These are phyloP conservation scores for Saitozyma sp. DNA, from an alignment of 768 basidiomycete genomes.

Conservation along the genomic window DNA sequence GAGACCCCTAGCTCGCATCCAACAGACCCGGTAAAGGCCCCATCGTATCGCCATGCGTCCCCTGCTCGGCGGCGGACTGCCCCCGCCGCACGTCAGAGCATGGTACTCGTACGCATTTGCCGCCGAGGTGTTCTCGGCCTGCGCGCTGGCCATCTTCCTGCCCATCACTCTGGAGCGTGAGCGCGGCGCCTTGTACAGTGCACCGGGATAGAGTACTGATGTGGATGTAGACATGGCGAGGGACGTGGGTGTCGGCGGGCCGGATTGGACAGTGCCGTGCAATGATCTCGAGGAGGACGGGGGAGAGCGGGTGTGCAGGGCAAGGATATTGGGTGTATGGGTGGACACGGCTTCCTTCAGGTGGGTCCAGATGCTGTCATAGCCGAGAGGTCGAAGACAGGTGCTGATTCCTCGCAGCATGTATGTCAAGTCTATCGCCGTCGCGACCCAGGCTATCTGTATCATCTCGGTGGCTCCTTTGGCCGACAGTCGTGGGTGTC, in stretches of 20 bases:
- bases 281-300: constrained; percentile 31
- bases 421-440: constrained; percentile 82
- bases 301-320: constrained; percentile 66
- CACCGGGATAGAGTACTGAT: constrained; percentile 32
- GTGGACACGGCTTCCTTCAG: constrained; percentile 90
- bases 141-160: constrained; percentile 44
- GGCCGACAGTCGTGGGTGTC: constrained; percentile 77
- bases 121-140: constrained; percentile 45
- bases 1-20: no score
- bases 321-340: constrained; percentile 79
- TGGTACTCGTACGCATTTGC: constrained; percentile 48
- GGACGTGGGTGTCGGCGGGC: constrained; percentile 78
- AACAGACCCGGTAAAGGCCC: no score
- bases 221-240: constrained; percentile 84
- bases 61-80: not conserved
- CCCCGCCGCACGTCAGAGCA: constrained; percentile 24
- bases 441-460: constrained; percentile 84
- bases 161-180: constrained; percentile 50
- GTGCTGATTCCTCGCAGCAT: constrained; percentile 59
- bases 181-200: constrained; percentile 45
- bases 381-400: not conserved
- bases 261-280: constrained; percentile 68
- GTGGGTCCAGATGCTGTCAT: constrained; percentile 54
- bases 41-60: no score
- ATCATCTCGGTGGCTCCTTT: constrained; percentile 92